Conservation (phyloP, 495 filamentous ascomycete genomes). For the Elaphomyces granulatus region DNA sequence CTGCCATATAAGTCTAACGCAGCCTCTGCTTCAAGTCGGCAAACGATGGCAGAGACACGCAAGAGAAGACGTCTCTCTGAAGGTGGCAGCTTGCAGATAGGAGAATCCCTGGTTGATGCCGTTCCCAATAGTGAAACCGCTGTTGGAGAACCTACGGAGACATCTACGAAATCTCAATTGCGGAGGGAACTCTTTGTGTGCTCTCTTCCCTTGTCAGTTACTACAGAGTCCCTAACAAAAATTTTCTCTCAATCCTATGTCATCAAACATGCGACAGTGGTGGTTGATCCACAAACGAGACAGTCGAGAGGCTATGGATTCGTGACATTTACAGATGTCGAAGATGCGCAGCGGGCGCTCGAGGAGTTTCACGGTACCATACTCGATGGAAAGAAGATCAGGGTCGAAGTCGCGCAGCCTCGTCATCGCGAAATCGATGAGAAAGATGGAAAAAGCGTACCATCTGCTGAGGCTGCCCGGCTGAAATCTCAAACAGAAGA, state of each 20-base stretch:
- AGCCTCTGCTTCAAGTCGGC: too few relatives aligned
- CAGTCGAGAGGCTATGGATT: slow-evolving; percentile 86
- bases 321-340: slow-evolving; percentile 85
- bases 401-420: slow-evolving; percentile 74
- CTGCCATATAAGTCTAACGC: too few relatives aligned
- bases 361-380: slow-evolving; percentile 59
- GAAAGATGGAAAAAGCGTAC: slow-evolving; percentile 32
- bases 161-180: slow-evolving; percentile 21
- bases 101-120: neutral
- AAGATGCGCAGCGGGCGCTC: slow-evolving; percentile 70
- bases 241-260: slow-evolving; percentile 90
- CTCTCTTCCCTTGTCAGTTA: slow-evolving; percentile 60
- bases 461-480: slow-evolving; percentile 31
- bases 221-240: slow-evolving; percentile 68
- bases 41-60: slow-evolving; percentile 22
- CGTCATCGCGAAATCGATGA: slow-evolving; percentile 55
- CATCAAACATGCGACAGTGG: slow-evolving; percentile 83
- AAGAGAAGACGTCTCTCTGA: slow-evolving; percentile 23
- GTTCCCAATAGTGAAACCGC: slow-evolving; percentile 9
- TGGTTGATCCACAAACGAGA: slow-evolving; percentile 68
- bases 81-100: slow-evolving; percentile 7
- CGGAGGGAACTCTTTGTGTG: slow-evolving; percentile 77
- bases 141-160: slow-evolving; percentile 4
- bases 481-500: slow-evolving; percentile 43
- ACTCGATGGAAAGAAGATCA: slow-evolving; percentile 66